Evolutionary conservation across 2,329 filamentous ascomycete genomes (phyloP).

Genomic region (Graphiopsis chlorocephala): DNA sequence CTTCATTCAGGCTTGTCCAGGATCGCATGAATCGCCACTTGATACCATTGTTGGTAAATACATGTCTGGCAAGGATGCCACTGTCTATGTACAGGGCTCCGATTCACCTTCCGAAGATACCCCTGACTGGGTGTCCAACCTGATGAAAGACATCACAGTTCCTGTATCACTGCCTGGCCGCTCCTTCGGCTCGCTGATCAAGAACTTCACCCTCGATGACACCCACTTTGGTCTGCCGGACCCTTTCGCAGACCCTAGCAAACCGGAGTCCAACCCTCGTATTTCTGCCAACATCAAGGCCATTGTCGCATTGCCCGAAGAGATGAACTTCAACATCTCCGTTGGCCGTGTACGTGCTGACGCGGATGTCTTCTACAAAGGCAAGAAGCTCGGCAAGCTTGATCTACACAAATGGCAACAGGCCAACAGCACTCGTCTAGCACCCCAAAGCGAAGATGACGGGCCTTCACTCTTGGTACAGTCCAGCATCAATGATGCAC

Average conservation of each 20-base stretch:
- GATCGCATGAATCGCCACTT: constrained; percentile 74
- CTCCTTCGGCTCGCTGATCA: constrained; percentile 77
- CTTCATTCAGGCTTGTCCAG: constrained; percentile 71
- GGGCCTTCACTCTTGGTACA: constrained; percentile 68
- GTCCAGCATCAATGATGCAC: constrained; percentile 73
- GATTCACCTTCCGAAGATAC: constrained; percentile 63
- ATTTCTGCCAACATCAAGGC: constrained; percentile 83
- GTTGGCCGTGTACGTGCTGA: constrained; percentile 73
- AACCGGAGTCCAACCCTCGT: constrained; percentile 69
- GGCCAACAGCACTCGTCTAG: constrained; percentile 73
- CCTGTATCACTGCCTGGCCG: constrained; percentile 81
- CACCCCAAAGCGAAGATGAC: constrained; percentile 52
- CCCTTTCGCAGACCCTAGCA: constrained; percentile 70
- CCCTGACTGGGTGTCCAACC: constrained; percentile 76
- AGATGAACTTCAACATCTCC: constrained; percentile 81
- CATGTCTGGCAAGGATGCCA: constrained; percentile 74
- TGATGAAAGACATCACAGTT: constrained; percentile 77
- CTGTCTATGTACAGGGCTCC: constrained; percentile 79
- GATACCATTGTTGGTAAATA: constrained; percentile 79
- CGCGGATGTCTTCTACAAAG: constrained; percentile 77
- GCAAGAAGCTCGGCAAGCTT: constrained; percentile 74
- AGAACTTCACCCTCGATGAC: constrained; percentile 80
- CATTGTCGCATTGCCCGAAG: constrained; percentile 72
- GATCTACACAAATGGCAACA: constrained; percentile 78
- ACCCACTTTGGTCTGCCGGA: constrained; percentile 84